These are phyloP conservation scores for Gautieria morchelliformis DNA, from an alignment of 768 basidiomycete genomes.

Conservation along the genomic window DNA sequence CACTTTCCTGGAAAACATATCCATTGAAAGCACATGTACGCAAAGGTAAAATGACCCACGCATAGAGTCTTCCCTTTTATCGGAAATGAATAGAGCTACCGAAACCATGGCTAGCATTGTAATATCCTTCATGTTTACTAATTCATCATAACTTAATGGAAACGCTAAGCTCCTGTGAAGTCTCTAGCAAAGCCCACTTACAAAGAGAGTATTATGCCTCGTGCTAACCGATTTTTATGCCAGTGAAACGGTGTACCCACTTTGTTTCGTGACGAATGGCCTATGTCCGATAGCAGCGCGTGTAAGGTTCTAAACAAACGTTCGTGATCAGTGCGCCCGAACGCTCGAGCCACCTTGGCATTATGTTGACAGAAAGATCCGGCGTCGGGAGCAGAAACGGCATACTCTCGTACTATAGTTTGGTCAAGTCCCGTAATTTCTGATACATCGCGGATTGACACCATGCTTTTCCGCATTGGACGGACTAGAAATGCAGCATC, in stretches of 20 bases:
- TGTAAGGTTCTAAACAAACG: conserved; percentile 51
- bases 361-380: conserved; percentile 50
- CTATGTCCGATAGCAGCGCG: conserved; percentile 32
- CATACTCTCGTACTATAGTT: conserved; percentile 54
- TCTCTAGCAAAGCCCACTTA: conserved; percentile 7
- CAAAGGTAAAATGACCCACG: not conserved
- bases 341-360: conserved; percentile 44
- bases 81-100: conserved; percentile 39
- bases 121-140: conserved; percentile 47
- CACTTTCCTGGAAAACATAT: not conserved
- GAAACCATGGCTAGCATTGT: conserved; percentile 79
- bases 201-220: conserved; percentile 12
- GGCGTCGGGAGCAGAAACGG: conserved; percentile 32
- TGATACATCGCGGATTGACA: conserved; percentile 46
- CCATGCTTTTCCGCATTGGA: not conserved
- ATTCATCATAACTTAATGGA: conserved; percentile 32
- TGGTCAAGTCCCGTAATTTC: conserved; percentile 41
- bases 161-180: not conserved
- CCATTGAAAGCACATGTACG: not conserved
- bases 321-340: conserved; percentile 62
- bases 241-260: conserved; percentile 5
- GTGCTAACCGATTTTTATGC: conserved; percentile 12
- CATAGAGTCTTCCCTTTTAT: conserved; percentile 9
- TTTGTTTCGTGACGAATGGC: conserved; percentile 1
- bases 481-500: not conserved